Evolutionary conservation across 83 land plant genomes (phyloP).

Genomic region (Picea mariana): DNA sequence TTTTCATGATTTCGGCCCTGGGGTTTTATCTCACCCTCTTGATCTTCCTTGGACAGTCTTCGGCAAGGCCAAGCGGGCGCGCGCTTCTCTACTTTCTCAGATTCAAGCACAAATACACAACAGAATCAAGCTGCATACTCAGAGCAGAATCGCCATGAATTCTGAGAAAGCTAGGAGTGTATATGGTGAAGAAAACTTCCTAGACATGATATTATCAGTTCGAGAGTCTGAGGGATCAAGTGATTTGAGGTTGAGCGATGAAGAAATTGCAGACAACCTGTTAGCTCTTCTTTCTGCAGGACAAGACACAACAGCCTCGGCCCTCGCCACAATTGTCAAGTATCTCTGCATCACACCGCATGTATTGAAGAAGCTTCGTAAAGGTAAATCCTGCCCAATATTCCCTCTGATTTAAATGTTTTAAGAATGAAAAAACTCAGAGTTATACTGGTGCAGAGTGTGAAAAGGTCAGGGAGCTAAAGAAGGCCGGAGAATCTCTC

Average conservation of each 20-base stretch:
- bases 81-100: background rate
- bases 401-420: background rate
- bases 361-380: background rate
- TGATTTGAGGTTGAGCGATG: background rate
- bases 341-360: background rate
- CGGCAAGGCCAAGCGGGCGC: background rate
- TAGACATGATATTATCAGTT: no score
- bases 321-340: background rate
- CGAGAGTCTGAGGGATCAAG: no score
- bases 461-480: background rate
- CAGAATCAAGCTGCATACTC: no score
- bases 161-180: no score
- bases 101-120: no score
- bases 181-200: no score
- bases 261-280: conserved; percentile 15
- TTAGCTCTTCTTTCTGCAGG: background rate
- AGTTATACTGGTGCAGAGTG: background rate
- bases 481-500: background rate
- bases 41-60: conserved; percentile 5
- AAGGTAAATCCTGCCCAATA: background rate
- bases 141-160: no score
- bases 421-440: background rate
- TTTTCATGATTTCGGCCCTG: background rate
- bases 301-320: conserved; percentile 14
- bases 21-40: conserved; percentile 2